A percentile compares a stretch with the other conserved stretches of the same genome.
Evolutionary conservation across 2,329 filamentous ascomycete species (phyloP).

Genomic region (Fusarium poae): DNA sequence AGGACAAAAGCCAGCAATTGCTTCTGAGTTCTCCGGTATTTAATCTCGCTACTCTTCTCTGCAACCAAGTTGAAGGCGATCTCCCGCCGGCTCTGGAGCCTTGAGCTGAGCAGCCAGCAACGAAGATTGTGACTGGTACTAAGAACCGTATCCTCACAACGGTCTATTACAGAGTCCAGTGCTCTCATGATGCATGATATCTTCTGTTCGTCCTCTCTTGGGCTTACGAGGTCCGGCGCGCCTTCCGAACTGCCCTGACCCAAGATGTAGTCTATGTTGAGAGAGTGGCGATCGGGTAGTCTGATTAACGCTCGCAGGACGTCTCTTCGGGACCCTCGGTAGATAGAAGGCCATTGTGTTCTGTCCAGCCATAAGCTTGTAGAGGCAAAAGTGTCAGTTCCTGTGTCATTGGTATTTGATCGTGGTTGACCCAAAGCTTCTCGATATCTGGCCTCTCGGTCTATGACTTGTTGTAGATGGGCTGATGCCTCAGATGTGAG

Average conservation of each 20-base stretch:
- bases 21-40: background rate
- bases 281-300: conserved; percentile 1
- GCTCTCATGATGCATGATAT: background rate
- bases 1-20: background rate
- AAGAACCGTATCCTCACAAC: too few relatives aligned
- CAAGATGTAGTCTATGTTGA: background rate
- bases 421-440: conserved; percentile 1
- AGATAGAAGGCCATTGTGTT: conserved; percentile 4
- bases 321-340: background rate
- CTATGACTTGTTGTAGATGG: conserved; percentile 8
- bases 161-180: background rate
- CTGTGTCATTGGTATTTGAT: background rate
- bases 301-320: background rate
- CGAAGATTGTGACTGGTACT: too few relatives aligned
- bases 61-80: background rate
- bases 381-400: background rate
- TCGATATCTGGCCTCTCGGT: background rate
- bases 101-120: too few relatives aligned
- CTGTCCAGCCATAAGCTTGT: background rate
- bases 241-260: background rate
- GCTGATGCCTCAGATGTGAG: background rate
- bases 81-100: background rate
- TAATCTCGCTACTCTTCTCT: conserved; percentile 4
- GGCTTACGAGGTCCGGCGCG: background rate
- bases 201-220: background rate